Base-by-base conservation (phyloP, 164 flowering plant genomes). In the Chimonanthus praecox region DNA sequence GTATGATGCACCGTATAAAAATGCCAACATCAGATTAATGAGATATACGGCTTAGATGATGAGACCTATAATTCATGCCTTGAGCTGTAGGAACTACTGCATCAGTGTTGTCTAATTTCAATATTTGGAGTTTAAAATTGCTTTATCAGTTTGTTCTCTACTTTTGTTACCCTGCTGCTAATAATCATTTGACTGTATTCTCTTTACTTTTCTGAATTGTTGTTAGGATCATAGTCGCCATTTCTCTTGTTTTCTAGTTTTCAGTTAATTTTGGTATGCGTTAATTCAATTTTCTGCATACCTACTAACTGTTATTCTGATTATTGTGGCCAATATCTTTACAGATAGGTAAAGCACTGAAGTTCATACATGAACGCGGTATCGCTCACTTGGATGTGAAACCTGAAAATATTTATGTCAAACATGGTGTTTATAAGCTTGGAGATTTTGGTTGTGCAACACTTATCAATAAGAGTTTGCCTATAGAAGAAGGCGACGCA, bases 391-490 rank as follows among this genome's bases (percentile, higher is more conserved):
- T 92, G 68, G 99, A 92, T 79, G 88, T 92, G 20, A 94, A 94
- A 75, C 97, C 95, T 62, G 98, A 95, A 70, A 95, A 95, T 84
- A 92, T 95, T 79, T 95, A 92, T 87, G 88, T 92, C 49, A 95
- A 89, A 78, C 80, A 88, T 72, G 92, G 94, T 74, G 79, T 87
- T 73, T 93, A 87, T 77, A 95, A 95, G 81, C 97, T 95, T 78
- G 99, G 99, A 62, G 99, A 95, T 79, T 92, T 95, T 80, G 99
- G 99, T 72, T 90, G 97, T 82, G 94, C 97, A 49, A 93, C 94
- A 46, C 91, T 85, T 11, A 76, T 92, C 2, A 84, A 93, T 75
- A 77, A 81, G 67, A 92, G 90, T 82, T 80, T 95, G 64, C 91
- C 97, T 7, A 81, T 93, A 71, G 99, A 95, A 79, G 99, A 93